These are phyloP conservation scores for Olyra latifolia DNA, from an alignment of 176 grass and related monocot genomes.

Conservation along the genomic window DNA sequence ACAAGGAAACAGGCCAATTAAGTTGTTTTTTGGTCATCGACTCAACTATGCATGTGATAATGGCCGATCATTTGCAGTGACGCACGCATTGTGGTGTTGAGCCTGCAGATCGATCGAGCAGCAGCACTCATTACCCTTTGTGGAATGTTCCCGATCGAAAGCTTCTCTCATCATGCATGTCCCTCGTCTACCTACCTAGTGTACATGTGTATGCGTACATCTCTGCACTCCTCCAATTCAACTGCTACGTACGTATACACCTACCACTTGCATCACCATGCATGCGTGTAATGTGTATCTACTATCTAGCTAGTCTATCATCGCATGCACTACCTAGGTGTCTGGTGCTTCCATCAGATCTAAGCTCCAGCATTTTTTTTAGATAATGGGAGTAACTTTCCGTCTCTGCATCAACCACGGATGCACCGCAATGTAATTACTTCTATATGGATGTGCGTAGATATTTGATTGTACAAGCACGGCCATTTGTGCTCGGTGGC, in stretches of 20 bases:
- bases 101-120: neutral
- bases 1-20: too few relatives aligned
- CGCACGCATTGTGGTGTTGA: constrained; percentile 36
- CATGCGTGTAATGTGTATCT: too few relatives aligned
- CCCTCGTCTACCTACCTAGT: neutral
- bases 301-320: neutral
- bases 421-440: too few relatives aligned
- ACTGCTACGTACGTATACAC: too few relatives aligned
- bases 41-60: constrained; percentile 61
- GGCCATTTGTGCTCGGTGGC: neutral
- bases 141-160: constrained; percentile 55
- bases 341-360: neutral
- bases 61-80: constrained; percentile 51
- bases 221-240: too few relatives aligned
- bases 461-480: neutral
- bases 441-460: too few relatives aligned
- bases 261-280: neutral
- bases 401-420: too few relatives aligned
- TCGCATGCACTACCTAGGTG: neutral
- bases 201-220: neutral
- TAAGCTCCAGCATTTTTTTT: neutral
- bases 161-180: constrained; percentile 45
- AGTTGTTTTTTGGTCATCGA: too few relatives aligned
- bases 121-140: constrained; percentile 51
- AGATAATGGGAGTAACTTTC: too few relatives aligned